Base-by-base conservation (phyloP, 148 eudicot species). In the Gaultheria prostrata region DNA sequence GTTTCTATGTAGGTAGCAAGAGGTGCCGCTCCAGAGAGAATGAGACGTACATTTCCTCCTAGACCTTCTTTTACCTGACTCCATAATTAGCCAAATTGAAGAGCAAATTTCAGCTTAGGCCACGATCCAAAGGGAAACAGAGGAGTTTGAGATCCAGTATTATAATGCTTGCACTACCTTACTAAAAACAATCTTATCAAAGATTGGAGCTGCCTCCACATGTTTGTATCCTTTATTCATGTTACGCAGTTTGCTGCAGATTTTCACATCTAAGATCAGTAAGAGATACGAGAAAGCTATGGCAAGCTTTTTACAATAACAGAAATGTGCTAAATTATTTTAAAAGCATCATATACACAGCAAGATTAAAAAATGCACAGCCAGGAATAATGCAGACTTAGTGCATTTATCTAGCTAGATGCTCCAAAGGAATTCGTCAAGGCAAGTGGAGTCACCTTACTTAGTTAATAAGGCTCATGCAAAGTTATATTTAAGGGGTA, bases 11-110 rank as follows among this genome's bases (percentile, higher is more conserved):
- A 74, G 50, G 97, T 85, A 76, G 98, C 92, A 69, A 97, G 96
- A 79, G 98, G 98, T 43, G 98, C 99, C 67, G 97, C 98, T 54
- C 98, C 98, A 49, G 98, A 95, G 35, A 95, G 89, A 83, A 95
- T 94, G 48, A 95, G 87, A 4, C 98, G 93, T 46, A 95, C 80
- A 12, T 89, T 92, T 78, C 98, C 98, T 67, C 98, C 98, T 54
- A 95, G 86, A 45, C 98, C 97, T 86, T 94, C 94, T 79, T 94
- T 95, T 74, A 95, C 90, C 98, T 95, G 82, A 82, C 18, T 81
- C 54, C 79, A 87, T 51, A 70, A 77, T 73, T 17, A 63, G 13
- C 77, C 8, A 54, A 82, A 77, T 0, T 82, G 17, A n/a, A 33
- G 32, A 61, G n/a, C 20, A 24, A 4, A 14, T 73, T 81, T 63